Evolutionary conservation across 2,329 filamentous ascomycete genomes (phyloP).

Genomic region (Aspergillus versicolor): DNA sequence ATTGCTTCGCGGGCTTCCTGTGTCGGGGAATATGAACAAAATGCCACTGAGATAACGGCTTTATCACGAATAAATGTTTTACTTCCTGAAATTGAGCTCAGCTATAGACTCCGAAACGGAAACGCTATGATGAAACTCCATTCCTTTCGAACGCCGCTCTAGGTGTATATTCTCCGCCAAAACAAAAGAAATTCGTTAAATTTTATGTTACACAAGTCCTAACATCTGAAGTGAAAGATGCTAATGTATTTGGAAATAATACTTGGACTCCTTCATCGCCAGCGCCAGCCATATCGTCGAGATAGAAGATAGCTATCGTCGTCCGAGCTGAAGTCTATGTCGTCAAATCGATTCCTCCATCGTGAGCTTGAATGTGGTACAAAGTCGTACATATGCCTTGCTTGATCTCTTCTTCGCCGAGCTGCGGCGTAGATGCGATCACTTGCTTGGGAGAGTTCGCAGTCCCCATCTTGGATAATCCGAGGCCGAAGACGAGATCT

Average conservation of each 20-base stretch:
- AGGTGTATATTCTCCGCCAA: not conserved
- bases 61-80: not conserved
- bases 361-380: slow-evolving; percentile 5
- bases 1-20: not conserved
- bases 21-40: not conserved
- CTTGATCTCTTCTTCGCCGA: slow-evolving; percentile 13
- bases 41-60: not conserved
- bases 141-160: not conserved
- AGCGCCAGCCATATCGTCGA: slow-evolving; percentile 3
- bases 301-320: slow-evolving; percentile 2
- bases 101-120: not conserved
- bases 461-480: slow-evolving; percentile 29
- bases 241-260: not conserved
- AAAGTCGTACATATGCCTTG: slow-evolving; percentile 7
- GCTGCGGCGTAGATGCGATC: slow-evolving; percentile 19
- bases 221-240: not conserved
- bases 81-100: not conserved
- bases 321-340: not conserved
- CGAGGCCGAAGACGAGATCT: slow-evolving; percentile 14
- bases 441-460: slow-evolving; percentile 20
- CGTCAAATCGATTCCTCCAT: slow-evolving; percentile 8
- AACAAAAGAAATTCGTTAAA: slow-evolving; percentile 2
- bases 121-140: not conserved
- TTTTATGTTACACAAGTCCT: not conserved
- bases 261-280: not conserved